Evolutionary conservation across 345 rosid genomes (phyloP).

Genomic region (Turritis glabra): DNA sequence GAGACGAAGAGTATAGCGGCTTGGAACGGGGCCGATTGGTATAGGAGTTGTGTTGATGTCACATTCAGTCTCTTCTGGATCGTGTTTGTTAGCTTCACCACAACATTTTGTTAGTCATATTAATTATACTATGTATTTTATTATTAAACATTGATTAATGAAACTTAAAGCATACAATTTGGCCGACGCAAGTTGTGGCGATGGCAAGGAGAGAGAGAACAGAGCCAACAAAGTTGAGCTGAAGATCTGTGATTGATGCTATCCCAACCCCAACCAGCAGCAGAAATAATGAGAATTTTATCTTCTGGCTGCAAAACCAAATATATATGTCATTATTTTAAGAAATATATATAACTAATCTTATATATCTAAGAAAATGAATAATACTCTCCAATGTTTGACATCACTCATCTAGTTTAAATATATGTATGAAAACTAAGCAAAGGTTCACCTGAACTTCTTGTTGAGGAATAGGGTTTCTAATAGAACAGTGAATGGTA

Average conservation of each 20-base stretch:
- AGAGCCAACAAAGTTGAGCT: constrained; percentile 83
- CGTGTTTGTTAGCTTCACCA: constrained; percentile 83
- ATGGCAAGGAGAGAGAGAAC: constrained; percentile 86
- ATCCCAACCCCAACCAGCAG: constrained; percentile 85
- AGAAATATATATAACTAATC: not conserved
- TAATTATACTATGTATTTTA: not conserved
- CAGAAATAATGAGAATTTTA: constrained; percentile 66
- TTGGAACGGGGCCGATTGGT: constrained; percentile 98
- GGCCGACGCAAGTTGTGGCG: constrained; percentile 89
- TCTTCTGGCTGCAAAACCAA: constrained; percentile 66
- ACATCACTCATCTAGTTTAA: not conserved
- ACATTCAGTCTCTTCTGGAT: constrained; percentile 93
- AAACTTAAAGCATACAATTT: constrained; percentile 68
- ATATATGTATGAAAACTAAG: not conserved
- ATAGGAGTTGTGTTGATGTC: constrained; percentile 91
- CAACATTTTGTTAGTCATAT: constrained; percentile 6
- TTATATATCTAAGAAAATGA: too few species aligned
- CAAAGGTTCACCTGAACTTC: constrained; percentile 70
- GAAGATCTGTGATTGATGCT: constrained; percentile 96
- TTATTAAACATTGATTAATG: not conserved
- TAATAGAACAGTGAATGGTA: constrained; percentile 91
- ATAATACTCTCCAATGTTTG: not conserved
- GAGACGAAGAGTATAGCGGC: constrained; percentile 96
- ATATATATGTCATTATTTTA: not conserved
- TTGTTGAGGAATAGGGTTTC: constrained; percentile 91